Base-by-base conservation (phyloP, 768 basidiomycete genomes). In the Leucosporidium scottii region DNA sequence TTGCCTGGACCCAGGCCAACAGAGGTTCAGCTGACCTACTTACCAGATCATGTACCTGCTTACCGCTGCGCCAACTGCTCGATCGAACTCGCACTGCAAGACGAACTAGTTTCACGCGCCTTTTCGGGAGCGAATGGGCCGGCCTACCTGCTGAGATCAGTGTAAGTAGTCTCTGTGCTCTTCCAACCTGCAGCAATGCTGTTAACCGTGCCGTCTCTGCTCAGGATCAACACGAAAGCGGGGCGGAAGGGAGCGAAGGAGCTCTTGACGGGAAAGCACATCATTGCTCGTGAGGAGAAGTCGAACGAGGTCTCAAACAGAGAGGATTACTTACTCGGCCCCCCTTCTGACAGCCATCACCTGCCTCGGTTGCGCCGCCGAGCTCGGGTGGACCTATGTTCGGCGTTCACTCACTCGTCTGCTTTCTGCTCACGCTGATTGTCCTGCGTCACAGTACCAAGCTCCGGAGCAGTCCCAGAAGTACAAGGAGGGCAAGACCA, bases 331-430 rank as follows among this genome's bases (percentile, higher is more conserved):
- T 44, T 2, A 44, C 39, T 15, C 39, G 3, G 8, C 39, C 39
- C 15, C 7, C 39, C 39, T 13, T 17, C 3, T 13, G 15, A 44
- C 15, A 44, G 39, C 65, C 1, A 2, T 70, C 1, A 2, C 2
- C n/a, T 70, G 69, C 28, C 18, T 31, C 1, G 62, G 69, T 1
- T 70, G 69, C 34, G 12, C 30, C 28, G 64, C 59, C 27, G 65
- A 66, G 55, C 4, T 70, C 18, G 69, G 69, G 7, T 70, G 69
- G 69, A 63, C 62, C 23, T 70, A 70, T 53, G 65, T 70, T 10
- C 36, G 62, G 25, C 57, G 50, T 36, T 9, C 20, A 21, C n/a
- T 9, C 20, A 21, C n/a, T 10, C 34, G 5, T 53, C 4, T 28
- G 12, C 50, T n/a, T 27, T 61, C 47, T 39, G 36, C 20, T 8